Base-by-base conservation (phyloP, 2,329 filamentous ascomycete genomes). In the Penicillium frequentans region DNA sequence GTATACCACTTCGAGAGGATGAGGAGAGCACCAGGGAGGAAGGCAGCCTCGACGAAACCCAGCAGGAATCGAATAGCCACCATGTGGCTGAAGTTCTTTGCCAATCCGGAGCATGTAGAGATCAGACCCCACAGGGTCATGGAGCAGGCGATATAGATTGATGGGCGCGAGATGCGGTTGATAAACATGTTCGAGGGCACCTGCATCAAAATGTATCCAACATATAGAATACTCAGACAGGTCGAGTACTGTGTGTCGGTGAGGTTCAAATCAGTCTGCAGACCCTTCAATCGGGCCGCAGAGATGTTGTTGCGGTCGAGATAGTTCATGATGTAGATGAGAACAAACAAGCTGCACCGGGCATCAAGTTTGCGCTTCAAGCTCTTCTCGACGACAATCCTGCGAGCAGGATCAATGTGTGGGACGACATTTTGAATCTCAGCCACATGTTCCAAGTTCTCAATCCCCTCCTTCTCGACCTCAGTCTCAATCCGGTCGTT, bases 51-150 rank as follows among this genome's bases (percentile, higher is more conserved):
- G 10, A 73, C 64, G 24, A 77, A 66, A 14, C 75, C 75, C 5
- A 76, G 66, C 35, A 77, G 60, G 64, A 75, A 75, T 11, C 74
- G 69, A 48, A 74, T 71, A 0, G 72, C 65, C 10, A 74, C 68
- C 58, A 77, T 75, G 4, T 74, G 69, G 9, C 60, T 55, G 37
- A 65, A 66, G 52, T 63, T 73, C 31, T 67, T 74, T 2, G 77
- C 73, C 1, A 73, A 73, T 7, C 83, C 85, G 0, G 81, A 84
- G 11, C 84, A 72, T 0, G 82, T 86, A 3, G 84, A 86, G 53
- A 88, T 78, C 13, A 86, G 66, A 47, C 86, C 85, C 85, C 86
- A 88, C 11, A 85, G 60, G 1, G 77, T 72, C 78, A 81, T 81
- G 43, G 74, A 75, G 8, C 78, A 72, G 0, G 77, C 77, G 4